Evolutionary conservation across 495 filamentous ascomycete genomes (phyloP), one percentile per base, ranked within the genome.

Genomic region (Aspergillus diversus): DNA sequence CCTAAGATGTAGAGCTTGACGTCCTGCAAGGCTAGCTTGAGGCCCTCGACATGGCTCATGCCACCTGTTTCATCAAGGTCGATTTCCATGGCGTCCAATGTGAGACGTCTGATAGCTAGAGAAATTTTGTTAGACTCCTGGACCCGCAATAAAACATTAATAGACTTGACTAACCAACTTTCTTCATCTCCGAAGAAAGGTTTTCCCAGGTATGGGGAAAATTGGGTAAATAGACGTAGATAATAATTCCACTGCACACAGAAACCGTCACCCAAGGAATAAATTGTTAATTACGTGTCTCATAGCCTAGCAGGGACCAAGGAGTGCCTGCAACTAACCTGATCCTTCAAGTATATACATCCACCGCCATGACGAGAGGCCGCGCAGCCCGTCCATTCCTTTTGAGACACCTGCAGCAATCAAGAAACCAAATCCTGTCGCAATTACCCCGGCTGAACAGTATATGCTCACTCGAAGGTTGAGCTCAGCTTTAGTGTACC

Each of bases 401-500:
- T 81, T 81, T 69, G 86, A 87, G 1, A 84, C 84, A 7, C 84
- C 84, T 57, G 59, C 59, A 2, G 59, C 59, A 32, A 61, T 61
- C 59, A 61, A 48, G n/a, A 39, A 33, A 11, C 59, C 59, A 32
- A 37, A 53, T 21, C 47, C 59, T 35, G 15, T 47, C 12, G 59
- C 59, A 16, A 35, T 13, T 9, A 61, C 5, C 15, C 50, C 59
- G 11, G 51, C 50, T 5, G 50, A 33, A 3, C 48, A 39, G 33
- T 52, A 61, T 33, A 48, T 48, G 39, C 37, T 16, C 27, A 61
- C 48, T 34, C 59, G 51, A 32, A 61, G 39, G 9, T 50, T 55
- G 43, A 61, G 37, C 32, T 61, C 59, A 7, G 39, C 16, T 39
- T 61, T 61, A 4, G 27, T 61, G 32, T 61, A 61, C 59, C 59